These are phyloP conservation scores for Dactylellina sp. DNA, from an alignment of 2,329 filamentous ascomycete species.

Conservation along the genomic window DNA sequence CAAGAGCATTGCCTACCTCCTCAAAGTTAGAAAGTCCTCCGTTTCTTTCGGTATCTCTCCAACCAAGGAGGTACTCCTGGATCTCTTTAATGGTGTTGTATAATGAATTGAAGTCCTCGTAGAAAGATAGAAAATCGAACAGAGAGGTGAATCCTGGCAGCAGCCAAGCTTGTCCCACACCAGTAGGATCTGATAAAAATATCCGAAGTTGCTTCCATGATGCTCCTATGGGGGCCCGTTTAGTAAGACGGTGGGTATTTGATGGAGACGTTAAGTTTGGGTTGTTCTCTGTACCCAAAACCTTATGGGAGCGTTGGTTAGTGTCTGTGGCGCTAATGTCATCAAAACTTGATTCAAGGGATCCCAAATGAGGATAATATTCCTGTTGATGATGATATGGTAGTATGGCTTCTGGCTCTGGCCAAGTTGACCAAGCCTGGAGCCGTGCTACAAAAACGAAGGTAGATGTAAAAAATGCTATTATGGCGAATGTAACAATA, in stretches of 20 bases:
- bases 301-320: neutral
- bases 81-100: neutral
- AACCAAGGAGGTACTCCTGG: neutral
- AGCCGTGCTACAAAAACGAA: constrained; percentile 13
- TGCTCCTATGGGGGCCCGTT: constrained; percentile 17
- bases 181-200: constrained; percentile 8
- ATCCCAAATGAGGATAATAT: neutral
- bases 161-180: neutral
- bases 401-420: neutral
- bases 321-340: neutral
- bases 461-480: constrained; percentile 1
- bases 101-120: neutral
- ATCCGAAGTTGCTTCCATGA: constrained; percentile 29
- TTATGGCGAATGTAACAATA: constrained; percentile 1
- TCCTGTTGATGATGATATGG: neutral
- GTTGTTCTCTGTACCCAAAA: neutral
- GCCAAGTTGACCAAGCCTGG: neutral
- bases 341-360: neutral
- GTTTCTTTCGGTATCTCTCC: neutral
- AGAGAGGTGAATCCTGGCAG: constrained; percentile 1
- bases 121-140: constrained; percentile 21
- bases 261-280: neutral
- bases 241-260: constrained; percentile 5
- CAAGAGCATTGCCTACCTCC: neutral
- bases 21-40: neutral